These are phyloP conservation scores for Globisporangium paddicum DNA, from an alignment of 352 stramenopile genomes.

Conservation along the genomic window DNA sequence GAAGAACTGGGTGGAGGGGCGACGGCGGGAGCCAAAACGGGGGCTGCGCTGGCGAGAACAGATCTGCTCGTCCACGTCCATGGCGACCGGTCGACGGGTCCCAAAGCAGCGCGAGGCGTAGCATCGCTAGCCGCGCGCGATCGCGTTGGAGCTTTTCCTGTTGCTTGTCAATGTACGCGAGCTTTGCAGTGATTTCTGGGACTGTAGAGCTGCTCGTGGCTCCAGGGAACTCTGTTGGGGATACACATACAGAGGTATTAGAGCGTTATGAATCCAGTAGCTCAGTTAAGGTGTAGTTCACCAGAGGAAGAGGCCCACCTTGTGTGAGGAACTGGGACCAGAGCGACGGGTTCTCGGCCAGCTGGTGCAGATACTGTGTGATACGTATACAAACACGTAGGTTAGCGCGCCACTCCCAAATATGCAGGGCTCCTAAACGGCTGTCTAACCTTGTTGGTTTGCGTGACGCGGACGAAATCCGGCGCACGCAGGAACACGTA, in stretches of 20 bases:
- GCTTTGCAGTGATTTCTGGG: background rate
- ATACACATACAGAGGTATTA: too few species aligned
- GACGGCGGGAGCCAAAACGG: background rate
- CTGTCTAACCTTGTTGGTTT: conserved; percentile 29
- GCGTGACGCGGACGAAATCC: conserved; percentile 29
- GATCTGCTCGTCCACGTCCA: background rate
- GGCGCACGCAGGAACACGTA: conserved; percentile 22
- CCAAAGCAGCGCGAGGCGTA: conserved; percentile 1
- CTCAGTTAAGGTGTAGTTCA: background rate
- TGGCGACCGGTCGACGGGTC: background rate
- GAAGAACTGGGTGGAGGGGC: background rate
- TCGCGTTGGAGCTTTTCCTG: background rate
- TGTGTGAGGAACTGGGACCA: conserved; percentile 27
- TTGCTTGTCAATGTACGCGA: background rate
- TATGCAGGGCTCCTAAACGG: too few species aligned
- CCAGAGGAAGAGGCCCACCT: conserved; percentile 16
- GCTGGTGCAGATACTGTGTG: background rate
- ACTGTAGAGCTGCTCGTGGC: background rate
- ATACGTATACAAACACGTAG: too few species aligned
- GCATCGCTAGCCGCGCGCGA: background rate
- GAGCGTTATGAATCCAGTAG: background rate
- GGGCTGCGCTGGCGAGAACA: background rate
- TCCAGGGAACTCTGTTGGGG: background rate
- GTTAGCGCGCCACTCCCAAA: too few species aligned
- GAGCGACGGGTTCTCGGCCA: conserved; percentile 14